Evolutionary conservation across 2,329 filamentous ascomycete species (phyloP), one percentile per base, ranked within the genome.

Genomic region (Diatrype stigma): DNA sequence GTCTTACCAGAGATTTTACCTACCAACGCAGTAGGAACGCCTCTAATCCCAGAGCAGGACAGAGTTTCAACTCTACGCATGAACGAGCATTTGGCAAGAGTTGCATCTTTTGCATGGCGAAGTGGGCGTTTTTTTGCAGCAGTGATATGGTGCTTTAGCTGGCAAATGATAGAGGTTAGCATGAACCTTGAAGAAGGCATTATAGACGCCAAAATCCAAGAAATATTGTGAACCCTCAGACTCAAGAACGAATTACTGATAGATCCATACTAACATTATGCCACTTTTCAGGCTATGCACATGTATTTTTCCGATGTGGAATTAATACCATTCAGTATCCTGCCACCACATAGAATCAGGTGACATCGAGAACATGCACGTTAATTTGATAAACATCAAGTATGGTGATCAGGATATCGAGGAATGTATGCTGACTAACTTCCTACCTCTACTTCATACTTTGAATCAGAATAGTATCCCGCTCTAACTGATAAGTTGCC

Each of bases 71-170:
- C n/a, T 47, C 19, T 42, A 48, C 46, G 32, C 30, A 48, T n/a
- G 28, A 22, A 37, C 19, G 4, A 34, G 48, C 35, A 38, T 45
- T 14, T 42, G 45, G 47, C 44, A 56, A 51, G 34, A 46, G 51
- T 38, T 37, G 52, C 56, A 57, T 61, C 63, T 65, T 67, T 60
- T 57, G 60, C 62, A 63, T 59, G 65, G 64, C 65, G 64, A 65
- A 63, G 40, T 54, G 56, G 64, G 63, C 63, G 64, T 67, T 66
- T 51, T 19, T 48, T 49, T 50, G 54, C 42, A 51, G 51, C 50
- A 35, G 48, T 23, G 37, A 37, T 37, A 28, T 45, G 51, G 42
- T 56, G 53, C 51, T 51, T 51, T 47, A 26, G 40, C 46, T 44
- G 35, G 38, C 38, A 21, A 55, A 44, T 54, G 37, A 52, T 49